phyloP scores from a whole-genome alignment of 2,329 filamentous ascomycete genomes.

The Cytospora piceicola region DNA sequence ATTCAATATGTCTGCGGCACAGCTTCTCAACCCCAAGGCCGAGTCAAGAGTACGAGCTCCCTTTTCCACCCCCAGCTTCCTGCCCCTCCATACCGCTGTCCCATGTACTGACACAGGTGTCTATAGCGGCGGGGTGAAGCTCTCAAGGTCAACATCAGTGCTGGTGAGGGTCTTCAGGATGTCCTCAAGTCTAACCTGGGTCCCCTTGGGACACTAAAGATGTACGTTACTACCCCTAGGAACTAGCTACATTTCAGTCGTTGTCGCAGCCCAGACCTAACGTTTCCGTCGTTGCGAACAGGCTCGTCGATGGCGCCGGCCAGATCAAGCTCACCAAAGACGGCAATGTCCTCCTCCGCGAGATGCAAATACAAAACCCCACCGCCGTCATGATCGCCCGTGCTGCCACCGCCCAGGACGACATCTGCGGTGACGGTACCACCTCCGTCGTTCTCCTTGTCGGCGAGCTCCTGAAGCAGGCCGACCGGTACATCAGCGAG shows the following conservation, averaged over 20 bases:
- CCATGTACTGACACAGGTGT: slow-evolving; percentile 40
- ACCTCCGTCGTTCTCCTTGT: slow-evolving; percentile 95
- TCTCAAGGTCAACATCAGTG: slow-evolving; percentile 93
- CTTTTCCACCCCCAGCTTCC: slow-evolving; percentile 30
- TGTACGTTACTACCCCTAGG: slow-evolving; percentile 55
- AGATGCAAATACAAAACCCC: slow-evolving; percentile 97
- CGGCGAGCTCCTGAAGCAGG: slow-evolving; percentile 96
- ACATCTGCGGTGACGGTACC: slow-evolving; percentile 97
- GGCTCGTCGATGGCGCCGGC: slow-evolving; percentile 71
- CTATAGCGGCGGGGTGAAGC: slow-evolving; percentile 91
- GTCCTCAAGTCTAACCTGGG: slow-evolving; percentile 96
- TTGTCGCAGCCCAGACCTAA: slow-evolving; percentile 12
- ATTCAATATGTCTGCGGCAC: slow-evolving; percentile 84
- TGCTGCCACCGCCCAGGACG: slow-evolving; percentile 95
- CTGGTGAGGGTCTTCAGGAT: slow-evolving; percentile 90
- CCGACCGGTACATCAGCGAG: slow-evolving; percentile 92
- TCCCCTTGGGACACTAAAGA: slow-evolving; percentile 93
- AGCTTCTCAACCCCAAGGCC: slow-evolving; percentile 98
- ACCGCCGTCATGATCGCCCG: slow-evolving; percentile 85
- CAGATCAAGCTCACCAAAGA: slow-evolving; percentile 99
- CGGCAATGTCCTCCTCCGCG: slow-evolving; percentile 80
- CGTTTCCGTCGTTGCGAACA: slow-evolving; percentile 37
- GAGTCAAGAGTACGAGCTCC: slow-evolving; percentile 80
- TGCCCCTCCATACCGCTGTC: slow-evolving; percentile 41
- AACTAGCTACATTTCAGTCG: neutral